Conservation (phyloP, 2,329 filamentous ascomycete genomes). For the Aureobasidium vineae region DNA sequence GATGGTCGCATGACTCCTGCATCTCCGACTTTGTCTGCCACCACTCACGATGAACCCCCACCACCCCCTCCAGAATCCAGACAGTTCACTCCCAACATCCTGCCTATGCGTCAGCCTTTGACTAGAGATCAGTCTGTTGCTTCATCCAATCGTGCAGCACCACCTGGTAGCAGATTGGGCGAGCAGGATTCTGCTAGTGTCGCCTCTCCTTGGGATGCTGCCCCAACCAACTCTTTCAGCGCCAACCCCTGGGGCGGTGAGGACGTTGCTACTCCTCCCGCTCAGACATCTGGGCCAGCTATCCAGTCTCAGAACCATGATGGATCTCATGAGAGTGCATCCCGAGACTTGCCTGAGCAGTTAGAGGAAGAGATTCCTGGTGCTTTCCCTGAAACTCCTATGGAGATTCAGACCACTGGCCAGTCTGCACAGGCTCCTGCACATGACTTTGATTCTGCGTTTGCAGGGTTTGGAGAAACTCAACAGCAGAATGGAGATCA, state of each 20-base stretch:
- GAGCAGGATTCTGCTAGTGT: constrained; percentile 16
- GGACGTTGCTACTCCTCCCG: constrained; percentile 34
- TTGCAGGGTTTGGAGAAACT: constrained; percentile 65
- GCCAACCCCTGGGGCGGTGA: constrained; percentile 12
- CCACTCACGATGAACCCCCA: constrained; percentile 57
- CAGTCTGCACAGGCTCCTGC: constrained; percentile 4
- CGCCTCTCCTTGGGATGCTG: constrained; percentile 20
- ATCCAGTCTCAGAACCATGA: constrained; percentile 42
- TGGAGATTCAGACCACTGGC: constrained; percentile 32
- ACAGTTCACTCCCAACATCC: constrained; percentile 73
- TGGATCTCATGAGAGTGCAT: neutral
- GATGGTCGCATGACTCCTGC: constrained; percentile 58
- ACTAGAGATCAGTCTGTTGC: constrained; percentile 64
- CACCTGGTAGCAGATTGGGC: constrained; percentile 37
- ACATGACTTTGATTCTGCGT: constrained; percentile 78
- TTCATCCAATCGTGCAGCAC: constrained; percentile 56
- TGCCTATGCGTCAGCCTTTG: constrained; percentile 63
- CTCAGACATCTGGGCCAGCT: constrained; percentile 71
- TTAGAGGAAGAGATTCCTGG: constrained; percentile 47
- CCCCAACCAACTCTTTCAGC: constrained; percentile 2
- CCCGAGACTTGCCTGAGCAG: constrained; percentile 44
- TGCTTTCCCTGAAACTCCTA: constrained; percentile 50
- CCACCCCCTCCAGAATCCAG: constrained; percentile 69
- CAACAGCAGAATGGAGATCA: constrained; percentile 31
- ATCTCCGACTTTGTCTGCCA: constrained; percentile 58